Base-by-base conservation (phyloP, 2,329 filamentous ascomycete species). In the Fusarium bulbicola region DNA sequence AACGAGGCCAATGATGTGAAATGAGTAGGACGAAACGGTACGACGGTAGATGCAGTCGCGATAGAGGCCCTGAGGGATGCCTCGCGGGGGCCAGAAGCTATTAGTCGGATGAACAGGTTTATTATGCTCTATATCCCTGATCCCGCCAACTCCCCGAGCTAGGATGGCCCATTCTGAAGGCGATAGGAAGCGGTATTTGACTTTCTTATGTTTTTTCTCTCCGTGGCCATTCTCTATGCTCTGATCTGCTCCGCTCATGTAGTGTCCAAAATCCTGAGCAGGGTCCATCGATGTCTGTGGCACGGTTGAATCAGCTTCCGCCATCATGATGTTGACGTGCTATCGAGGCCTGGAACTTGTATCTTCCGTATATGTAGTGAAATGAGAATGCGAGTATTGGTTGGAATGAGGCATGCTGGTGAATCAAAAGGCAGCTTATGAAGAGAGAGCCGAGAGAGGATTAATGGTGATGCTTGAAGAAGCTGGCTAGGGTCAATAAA, bases 31-130 rank as follows among this genome's bases (percentile, higher is more conserved):
- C 72, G 82, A 86, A 65, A 85, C 84, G 62, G 82, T 80, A 37
- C 85, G 85, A 63, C 85, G 80, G 42, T 73, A 74, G 28, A 88
- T 81, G 18, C 86, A 81, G 63, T 88, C 86, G 58, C 80, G 82
- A 74, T 88, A 89, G 8, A 89, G 79, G 1, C 87, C 87, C 18
- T 80, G 81, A 11, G 84, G 83, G 73, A 89, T 83, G 15, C 86
- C 85, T 43, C 80, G 80, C 1, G 86, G 82, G 1, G 86, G 85
- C 83, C 84, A 88, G 71, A 81, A 79, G 73, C 80, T 81, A 62
- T 78, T 81, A 8, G 78, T 82, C 2, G 85, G 84, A 56, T 86
- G 84, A 34, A 85, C 77, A 6, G 86, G 79, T 21, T 77, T 75
- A 43, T 84, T 80, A 15, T 82, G 79, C 69, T 88, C 87, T n/a